These are phyloP conservation scores for Tetradesmus obliquus DNA, from an alignment of 139 green algal species.

Conservation along the genomic window DNA sequence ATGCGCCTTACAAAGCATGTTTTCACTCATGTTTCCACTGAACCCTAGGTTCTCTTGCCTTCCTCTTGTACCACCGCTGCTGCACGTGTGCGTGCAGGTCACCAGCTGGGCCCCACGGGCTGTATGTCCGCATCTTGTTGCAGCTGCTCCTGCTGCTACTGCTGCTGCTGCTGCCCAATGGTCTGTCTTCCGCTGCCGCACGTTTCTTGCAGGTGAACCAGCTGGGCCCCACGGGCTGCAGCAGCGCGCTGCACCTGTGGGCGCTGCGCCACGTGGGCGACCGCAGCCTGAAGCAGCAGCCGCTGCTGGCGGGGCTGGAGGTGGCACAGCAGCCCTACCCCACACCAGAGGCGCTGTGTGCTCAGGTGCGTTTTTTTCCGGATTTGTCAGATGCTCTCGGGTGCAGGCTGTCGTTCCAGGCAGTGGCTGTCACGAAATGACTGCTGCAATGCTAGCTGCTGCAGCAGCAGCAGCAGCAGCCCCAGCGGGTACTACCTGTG, in stretches of 20 bases:
- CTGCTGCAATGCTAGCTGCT: not conserved
- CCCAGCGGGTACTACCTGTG: too few relatives aligned
- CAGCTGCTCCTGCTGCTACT: not conserved
- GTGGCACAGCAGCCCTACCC: constrained; percentile 27
- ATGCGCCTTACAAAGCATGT: not conserved
- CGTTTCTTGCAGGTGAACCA: not conserved
- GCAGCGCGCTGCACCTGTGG: constrained; percentile 23
- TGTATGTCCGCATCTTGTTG: too few relatives aligned
- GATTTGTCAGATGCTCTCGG: not conserved
- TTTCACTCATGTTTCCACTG: too few relatives aligned
- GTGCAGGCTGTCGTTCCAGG: not conserved
- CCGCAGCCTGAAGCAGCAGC: not conserved
- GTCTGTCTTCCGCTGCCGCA: not conserved
- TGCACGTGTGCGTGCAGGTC: too few relatives aligned
- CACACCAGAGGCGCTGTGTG: not conserved
- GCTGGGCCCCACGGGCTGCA: constrained; percentile 1
- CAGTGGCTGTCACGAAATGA: too few relatives aligned
- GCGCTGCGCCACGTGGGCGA: not conserved
- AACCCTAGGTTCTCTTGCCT: too few relatives aligned
- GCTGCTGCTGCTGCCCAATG: not conserved
- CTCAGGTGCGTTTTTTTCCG: not conserved
- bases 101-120: too few relatives aligned
- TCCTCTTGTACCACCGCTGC: too few relatives aligned
- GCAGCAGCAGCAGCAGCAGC: not conserved
- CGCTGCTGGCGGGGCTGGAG: constrained; percentile 11